These are phyloP conservation scores for Aspergillus amoenus DNA, from an alignment of 2,329 filamentous ascomycete species.

Conservation along the genomic window DNA sequence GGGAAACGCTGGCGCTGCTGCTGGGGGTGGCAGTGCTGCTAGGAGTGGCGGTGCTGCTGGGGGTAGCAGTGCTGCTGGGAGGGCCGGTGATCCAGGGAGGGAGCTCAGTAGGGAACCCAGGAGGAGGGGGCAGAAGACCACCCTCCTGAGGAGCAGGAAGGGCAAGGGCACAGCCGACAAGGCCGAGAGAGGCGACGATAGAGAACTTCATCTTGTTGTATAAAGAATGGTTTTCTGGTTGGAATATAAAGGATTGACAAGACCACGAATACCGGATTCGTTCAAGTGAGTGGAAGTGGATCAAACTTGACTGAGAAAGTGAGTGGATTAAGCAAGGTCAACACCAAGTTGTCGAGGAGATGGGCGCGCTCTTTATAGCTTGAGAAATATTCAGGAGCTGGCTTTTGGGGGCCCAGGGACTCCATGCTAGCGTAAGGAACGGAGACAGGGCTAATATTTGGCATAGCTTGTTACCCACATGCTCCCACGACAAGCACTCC, in stretches of 20 bases:
- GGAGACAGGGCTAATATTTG: slow-evolving; percentile 1
- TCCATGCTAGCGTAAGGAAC: slow-evolving; percentile 1
- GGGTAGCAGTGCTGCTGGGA: neutral
- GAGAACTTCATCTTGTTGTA: slow-evolving; percentile 12
- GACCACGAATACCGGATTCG: slow-evolving; percentile 11
- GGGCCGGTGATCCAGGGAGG: neutral
- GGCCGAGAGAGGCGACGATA: slow-evolving; percentile 7
- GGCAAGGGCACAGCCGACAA: slow-evolving; percentile 15
- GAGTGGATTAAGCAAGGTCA: neutral
- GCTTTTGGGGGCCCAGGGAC: neutral
- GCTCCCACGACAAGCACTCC: neutral
- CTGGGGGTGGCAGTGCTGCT: neutral
- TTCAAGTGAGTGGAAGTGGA: slow-evolving; percentile 2
- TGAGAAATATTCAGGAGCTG: neutral
- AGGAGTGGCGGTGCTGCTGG: too few relatives aligned
- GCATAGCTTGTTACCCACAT: slow-evolving; percentile 1
- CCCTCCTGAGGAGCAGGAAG: slow-evolving; percentile 8
- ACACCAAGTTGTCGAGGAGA: neutral
- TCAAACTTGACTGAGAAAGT: slow-evolving; percentile 2
- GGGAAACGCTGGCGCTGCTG: neutral
- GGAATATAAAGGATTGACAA: neutral
- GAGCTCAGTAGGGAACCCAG: neutral
- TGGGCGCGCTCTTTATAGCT: slow-evolving; percentile 9
- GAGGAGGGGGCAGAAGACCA: neutral
- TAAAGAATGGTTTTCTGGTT: neutral